phyloP scores from a whole-genome alignment of 2,329 filamentous ascomycete genomes.

The Dothistroma septosporum region DNA sequence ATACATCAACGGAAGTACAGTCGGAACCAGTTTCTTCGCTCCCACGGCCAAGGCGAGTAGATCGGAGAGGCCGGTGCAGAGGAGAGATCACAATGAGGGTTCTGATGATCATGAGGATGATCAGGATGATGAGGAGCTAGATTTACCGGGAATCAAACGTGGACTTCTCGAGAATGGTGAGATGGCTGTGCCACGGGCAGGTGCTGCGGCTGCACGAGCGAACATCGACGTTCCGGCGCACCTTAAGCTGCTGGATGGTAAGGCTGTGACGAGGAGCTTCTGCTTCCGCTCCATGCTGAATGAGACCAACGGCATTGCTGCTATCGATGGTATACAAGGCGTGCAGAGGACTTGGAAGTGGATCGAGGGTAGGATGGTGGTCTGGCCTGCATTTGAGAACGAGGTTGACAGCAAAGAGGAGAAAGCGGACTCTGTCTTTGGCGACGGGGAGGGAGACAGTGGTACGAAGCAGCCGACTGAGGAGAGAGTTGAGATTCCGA shows the following conservation, averaged over 20 bases:
- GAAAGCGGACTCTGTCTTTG: not conserved
- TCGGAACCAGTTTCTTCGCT: not conserved
- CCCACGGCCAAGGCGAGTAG: not conserved
- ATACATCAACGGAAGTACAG: not conserved
- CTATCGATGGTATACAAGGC: not conserved
- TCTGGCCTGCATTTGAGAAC: not conserved
- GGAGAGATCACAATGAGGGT: not conserved
- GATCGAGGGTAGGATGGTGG: not conserved
- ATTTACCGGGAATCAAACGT: not conserved
- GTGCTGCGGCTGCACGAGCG: not conserved
- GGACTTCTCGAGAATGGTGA: not conserved
- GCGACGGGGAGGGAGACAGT: not conserved
- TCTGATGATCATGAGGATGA: conserved; percentile 7
- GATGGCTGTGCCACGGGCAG: not conserved
- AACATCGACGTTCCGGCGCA: not conserved
- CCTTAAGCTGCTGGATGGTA: not conserved
- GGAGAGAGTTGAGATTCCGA: not conserved
- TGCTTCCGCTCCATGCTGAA: not conserved
- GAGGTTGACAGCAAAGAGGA: not conserved
- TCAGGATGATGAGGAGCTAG: conserved; percentile 16
- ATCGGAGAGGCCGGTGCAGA: not conserved
- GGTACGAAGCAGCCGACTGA: not conserved
- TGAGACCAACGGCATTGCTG: not conserved
- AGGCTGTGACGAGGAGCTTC: not conserved
- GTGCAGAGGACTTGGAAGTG: not conserved